A percentile compares a stretch with the other conserved stretches of the same genome.
These are phyloP conservation scores for Auriscalpium vulgare DNA, from an alignment of 768 basidiomycete species.

Conservation along the genomic window DNA sequence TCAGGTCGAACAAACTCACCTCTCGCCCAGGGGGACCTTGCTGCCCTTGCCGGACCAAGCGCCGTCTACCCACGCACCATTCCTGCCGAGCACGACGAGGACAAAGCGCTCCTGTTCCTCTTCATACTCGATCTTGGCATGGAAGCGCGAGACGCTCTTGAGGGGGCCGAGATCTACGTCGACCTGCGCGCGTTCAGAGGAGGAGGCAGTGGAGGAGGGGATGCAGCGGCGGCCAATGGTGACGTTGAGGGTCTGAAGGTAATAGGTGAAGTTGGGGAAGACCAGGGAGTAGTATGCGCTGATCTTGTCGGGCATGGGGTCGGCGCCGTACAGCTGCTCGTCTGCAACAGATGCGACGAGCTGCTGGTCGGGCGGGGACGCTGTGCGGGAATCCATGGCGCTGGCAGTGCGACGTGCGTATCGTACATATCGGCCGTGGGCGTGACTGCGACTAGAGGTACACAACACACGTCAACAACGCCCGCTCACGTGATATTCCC, in stretches of 20 bases:
- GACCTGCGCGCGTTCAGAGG: conserved; percentile 49
- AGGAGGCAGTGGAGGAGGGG: conserved; percentile 49
- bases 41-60: conserved; percentile 90
- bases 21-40: conserved; percentile 75
- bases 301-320: conserved; percentile 59
- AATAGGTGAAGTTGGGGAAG: conserved; percentile 93
- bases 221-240: conserved; percentile 89
- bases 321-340: conserved; percentile 14
- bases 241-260: conserved; percentile 90
- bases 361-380: conserved; percentile 22
- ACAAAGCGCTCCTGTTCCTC: conserved; percentile 84
- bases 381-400: conserved; percentile 18
- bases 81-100: conserved; percentile 87
- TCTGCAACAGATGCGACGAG: conserved; percentile 21
- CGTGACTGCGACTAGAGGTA: background rate
- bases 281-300: conserved; percentile 91
- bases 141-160: conserved; percentile 95
- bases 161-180: conserved; percentile 92
- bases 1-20: conserved; percentile 37
- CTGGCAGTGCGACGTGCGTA: background rate
- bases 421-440: background rate
- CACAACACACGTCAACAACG: background rate
- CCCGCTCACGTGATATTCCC: conserved; percentile 2
- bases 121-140: conserved; percentile 93
- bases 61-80: conserved; percentile 97